Base-by-base conservation (phyloP, 2,329 filamentous ascomycete species). In the Graphilbum ipis-grandicollis region DNA sequence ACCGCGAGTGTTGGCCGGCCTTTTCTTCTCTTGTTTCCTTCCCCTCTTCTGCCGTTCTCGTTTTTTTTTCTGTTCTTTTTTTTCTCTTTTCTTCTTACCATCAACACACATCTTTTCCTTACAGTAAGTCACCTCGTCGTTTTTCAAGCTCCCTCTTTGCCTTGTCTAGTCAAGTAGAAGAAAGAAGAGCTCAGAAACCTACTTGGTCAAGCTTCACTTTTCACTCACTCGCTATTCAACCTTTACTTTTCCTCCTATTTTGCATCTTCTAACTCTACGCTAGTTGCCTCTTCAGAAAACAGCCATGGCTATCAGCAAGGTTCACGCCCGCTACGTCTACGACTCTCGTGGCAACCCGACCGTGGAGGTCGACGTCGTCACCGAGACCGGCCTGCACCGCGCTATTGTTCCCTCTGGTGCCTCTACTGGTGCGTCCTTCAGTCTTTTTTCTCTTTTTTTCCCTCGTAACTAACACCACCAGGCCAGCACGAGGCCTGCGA, bases 341-440 rank as follows among this genome's bases (percentile, higher is more conserved):
- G 90, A 98, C 75, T 96, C 90, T 61, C 88, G 90, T 58, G 75
- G 75, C 59, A 98, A 98, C 78, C 90, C 90, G 55, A 98, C 90
- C 58, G 88, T 94, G 56, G 88, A 96, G 73, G 88, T 96, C 54
- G 88, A 94, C 60, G 75, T 94, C 52, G 80, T 93, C 65, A 94
- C 86, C 52, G 84, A 93, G 68, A 92, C 81, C 52, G 88, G 88
- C 56, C 78, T 96, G 46, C 86, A 94, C 76, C 85, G 88, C 57
- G 86, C 88, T 59, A 94, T 94, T 58, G 88, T 96, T 46, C 88
- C 88, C 53, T 94, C 86, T 48, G 88, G 88, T 60, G 88, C 88
- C 54, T 94, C 88, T 52, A 94, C 86, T 53, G 85, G 80, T 86
- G 60, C 56, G 76, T 69, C 38, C 34, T 41, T 40, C 15, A 28